Conservation (phyloP, 2,329 filamentous ascomycete genomes). For the Diaporthe sp. region DNA sequence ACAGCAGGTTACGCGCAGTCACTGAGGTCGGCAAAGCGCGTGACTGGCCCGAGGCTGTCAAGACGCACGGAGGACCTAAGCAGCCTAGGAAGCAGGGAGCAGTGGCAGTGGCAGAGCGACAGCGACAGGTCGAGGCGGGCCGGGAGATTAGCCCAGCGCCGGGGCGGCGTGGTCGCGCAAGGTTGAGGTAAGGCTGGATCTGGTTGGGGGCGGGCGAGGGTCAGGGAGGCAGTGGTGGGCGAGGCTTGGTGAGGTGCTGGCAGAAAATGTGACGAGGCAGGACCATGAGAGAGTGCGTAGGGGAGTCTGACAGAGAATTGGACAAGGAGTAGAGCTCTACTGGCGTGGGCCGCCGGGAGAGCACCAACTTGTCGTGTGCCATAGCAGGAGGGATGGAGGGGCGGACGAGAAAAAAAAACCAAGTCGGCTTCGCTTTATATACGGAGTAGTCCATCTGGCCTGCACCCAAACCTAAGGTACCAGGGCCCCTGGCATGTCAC, state of each 20-base stretch:
- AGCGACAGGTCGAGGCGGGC: background rate
- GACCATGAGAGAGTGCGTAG: conserved; percentile 6
- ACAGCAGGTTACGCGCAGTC: conserved; percentile 21
- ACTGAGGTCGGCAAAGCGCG: background rate
- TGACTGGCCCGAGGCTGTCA: conserved; percentile 25
- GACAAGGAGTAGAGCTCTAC: conserved; percentile 44
- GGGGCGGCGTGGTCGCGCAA: conserved; percentile 17
- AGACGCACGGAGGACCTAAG: background rate
- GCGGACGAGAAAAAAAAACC: conserved; percentile 41
- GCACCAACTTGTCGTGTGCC: conserved; percentile 52
- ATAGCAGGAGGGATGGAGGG: conserved; percentile 50
- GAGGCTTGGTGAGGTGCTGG: conserved; percentile 1
- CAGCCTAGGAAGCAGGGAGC: background rate
- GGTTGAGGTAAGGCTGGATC: conserved; percentile 16
- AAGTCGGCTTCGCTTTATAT: conserved; percentile 53
- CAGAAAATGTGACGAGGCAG: conserved; percentile 19
- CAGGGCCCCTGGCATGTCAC: conserved; percentile 30
- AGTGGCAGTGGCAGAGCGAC: background rate
- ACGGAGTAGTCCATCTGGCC: conserved; percentile 37
- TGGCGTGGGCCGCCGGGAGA: conserved; percentile 49
- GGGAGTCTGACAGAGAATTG: conserved; percentile 23
- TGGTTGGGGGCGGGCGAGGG: conserved; percentile 3
- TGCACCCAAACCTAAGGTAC: conserved; percentile 32
- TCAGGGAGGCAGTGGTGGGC: conserved; percentile 22
- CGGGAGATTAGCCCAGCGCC: conserved; percentile 4